A percentile compares a stretch with the other conserved stretches of the same genome.
Conservation (phyloP, 345 rosid species). For the Chamaenerion angustifolium region DNA sequence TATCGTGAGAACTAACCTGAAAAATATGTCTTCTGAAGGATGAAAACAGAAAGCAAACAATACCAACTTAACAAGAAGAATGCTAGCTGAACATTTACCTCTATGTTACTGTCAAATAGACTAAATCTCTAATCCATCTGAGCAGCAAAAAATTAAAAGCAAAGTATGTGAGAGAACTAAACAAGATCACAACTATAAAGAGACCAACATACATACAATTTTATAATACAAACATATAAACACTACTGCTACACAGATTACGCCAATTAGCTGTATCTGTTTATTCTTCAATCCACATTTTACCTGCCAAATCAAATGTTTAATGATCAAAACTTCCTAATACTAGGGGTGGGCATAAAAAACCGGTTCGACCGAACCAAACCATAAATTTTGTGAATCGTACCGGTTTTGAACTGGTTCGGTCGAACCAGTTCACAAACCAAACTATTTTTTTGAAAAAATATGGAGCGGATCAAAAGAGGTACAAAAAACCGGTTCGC, state of each 20-base stretch:
- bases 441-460: too few species aligned
- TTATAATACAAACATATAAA: constrained; percentile 16
- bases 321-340: not conserved
- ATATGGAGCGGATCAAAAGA: too few species aligned
- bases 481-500: too few species aligned
- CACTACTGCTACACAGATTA: constrained; percentile 56
- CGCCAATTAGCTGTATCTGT: constrained; percentile 52
- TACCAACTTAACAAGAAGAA: too few species aligned
- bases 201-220: too few species aligned
- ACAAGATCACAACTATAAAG: not conserved
- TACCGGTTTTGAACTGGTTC: too few species aligned
- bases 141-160: constrained; percentile 3
- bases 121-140: constrained; percentile 57
- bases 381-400: too few species aligned
- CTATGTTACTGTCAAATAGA: constrained; percentile 30
- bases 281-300: constrained; percentile 57
- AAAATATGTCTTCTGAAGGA: constrained; percentile 26
- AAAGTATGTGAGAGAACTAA: not conserved
- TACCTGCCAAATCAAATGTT: constrained; percentile 27
- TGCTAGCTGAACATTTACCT: too few species aligned
- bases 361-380: too few species aligned
- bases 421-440: too few species aligned
- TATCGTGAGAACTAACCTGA: constrained; percentile 1
- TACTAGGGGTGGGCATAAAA: too few species aligned
- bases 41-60: constrained; percentile 1